phyloP scores from a whole-genome alignment of 2,329 filamentous ascomycete genomes.

The Exserohilum turcica region DNA sequence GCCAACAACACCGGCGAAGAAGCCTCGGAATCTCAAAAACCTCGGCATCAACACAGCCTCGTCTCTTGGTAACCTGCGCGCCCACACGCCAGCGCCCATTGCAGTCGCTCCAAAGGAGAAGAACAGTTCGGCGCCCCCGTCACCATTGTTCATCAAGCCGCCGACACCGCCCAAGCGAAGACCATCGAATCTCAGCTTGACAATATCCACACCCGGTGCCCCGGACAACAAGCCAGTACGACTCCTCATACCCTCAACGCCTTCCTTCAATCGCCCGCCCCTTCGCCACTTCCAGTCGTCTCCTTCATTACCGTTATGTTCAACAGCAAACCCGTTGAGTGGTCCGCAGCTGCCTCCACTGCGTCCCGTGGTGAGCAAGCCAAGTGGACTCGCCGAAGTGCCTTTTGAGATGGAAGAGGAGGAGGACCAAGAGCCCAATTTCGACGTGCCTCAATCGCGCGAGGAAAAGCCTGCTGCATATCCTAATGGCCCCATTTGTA shows the following conservation, averaged over 20 bases:
- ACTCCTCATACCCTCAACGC: slow-evolving; percentile 64
- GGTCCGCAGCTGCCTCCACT: slow-evolving; percentile 59
- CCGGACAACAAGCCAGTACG: slow-evolving; percentile 62
- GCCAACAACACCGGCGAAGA: slow-evolving; percentile 63
- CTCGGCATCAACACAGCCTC: slow-evolving; percentile 73
- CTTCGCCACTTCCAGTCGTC: slow-evolving; percentile 67
- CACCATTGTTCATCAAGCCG: slow-evolving; percentile 80
- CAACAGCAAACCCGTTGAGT: slow-evolving; percentile 55
- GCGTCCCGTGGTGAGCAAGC: slow-evolving; percentile 39
- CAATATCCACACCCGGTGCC: slow-evolving; percentile 67
- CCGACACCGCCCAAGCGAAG: slow-evolving; percentile 71
- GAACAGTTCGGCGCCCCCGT: slow-evolving; percentile 66
- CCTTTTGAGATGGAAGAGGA: slow-evolving; percentile 76
- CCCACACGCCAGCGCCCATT: slow-evolving; percentile 58
- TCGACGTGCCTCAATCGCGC: slow-evolving; percentile 62
- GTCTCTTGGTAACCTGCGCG: slow-evolving; percentile 53
- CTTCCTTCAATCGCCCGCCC: slow-evolving; percentile 55
- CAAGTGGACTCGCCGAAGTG: slow-evolving; percentile 58
- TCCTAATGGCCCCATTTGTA: slow-evolving; percentile 79
- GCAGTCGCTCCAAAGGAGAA: slow-evolving; percentile 54
- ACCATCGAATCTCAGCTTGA: slow-evolving; percentile 77
- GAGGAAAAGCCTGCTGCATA: slow-evolving; percentile 79
- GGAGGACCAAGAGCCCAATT: slow-evolving; percentile 61
- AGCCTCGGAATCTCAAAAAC: slow-evolving; percentile 82
- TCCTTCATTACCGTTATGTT: slow-evolving; percentile 62